A percentile compares a stretch with the other conserved stretches of the same genome.
Conservation (phyloP, 257 asterid species). For the Handroanthus guayacan region DNA sequence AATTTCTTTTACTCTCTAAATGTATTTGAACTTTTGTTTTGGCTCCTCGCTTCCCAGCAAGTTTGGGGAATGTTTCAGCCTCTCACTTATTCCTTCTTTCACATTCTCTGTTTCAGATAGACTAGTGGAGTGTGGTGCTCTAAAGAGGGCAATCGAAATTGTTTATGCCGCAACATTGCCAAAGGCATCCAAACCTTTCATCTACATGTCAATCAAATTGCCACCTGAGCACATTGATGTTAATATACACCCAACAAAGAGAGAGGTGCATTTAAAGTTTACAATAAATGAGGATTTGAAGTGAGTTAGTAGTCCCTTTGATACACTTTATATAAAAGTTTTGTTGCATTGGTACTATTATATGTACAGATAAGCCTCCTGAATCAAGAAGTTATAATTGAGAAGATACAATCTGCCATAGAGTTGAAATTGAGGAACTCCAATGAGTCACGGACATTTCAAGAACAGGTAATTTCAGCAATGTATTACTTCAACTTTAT, state of each 20-base stretch:
- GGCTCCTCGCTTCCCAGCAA: slow-evolving; percentile 13
- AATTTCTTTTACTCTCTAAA: slow-evolving; percentile 17
- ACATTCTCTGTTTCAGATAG: slow-evolving; percentile 65
- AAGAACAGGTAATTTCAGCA: slow-evolving; percentile 79
- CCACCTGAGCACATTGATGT: slow-evolving; percentile 97
- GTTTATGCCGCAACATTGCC: slow-evolving; percentile 97
- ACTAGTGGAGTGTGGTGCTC: slow-evolving; percentile 86
- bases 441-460: slow-evolving; percentile 83
- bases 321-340: slow-evolving; percentile 10
- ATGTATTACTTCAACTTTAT: slow-evolving; percentile 23
- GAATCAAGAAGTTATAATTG: slow-evolving; percentile 86
- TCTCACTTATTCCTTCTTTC: slow-evolving; percentile 32
- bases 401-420: slow-evolving; percentile 81
- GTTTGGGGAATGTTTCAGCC: slow-evolving; percentile 11
- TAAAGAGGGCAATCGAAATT: slow-evolving; percentile 96
- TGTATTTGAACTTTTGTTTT: neutral
- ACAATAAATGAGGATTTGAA: slow-evolving; percentile 16
- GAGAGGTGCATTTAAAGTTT: slow-evolving; percentile 67
- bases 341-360: slow-evolving; percentile 31
- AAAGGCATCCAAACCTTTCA: slow-evolving; percentile 93
- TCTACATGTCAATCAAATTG: slow-evolving; percentile 83
- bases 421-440: slow-evolving; percentile 86
- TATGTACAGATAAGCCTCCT: slow-evolving; percentile 84
- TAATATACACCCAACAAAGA: slow-evolving; percentile 95
- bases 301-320: slow-evolving; percentile 19